Conservation (phyloP, 164 flowering plant genomes). For the Magnolia kwangsiensis region DNA sequence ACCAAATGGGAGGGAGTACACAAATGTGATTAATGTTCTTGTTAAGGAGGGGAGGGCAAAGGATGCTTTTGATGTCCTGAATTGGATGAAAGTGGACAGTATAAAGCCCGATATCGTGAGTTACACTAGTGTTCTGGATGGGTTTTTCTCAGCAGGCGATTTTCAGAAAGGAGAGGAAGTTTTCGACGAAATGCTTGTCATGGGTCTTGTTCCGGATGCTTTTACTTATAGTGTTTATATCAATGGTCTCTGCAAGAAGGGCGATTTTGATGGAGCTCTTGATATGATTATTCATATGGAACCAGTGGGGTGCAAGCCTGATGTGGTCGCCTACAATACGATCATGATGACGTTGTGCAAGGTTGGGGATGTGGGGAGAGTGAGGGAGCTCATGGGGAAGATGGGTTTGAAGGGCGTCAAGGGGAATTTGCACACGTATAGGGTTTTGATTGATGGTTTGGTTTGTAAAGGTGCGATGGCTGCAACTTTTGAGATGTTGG, state of each 20-base stretch:
- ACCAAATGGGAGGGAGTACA: constrained; percentile 37
- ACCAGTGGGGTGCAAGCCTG: constrained; percentile 57
- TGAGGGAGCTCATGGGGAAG: constrained; percentile 32
- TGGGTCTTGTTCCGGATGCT: constrained; percentile 71
- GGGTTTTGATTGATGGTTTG: constrained; percentile 47
- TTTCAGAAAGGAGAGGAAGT: constrained; percentile 48
- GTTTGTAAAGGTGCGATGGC: constrained; percentile 33
- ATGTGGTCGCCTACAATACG: constrained; percentile 49
- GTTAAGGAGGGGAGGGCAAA: constrained; percentile 36
- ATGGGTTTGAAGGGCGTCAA: constrained; percentile 44
- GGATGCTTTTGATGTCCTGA: constrained; percentile 50
- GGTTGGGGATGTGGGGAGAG: constrained; percentile 39
- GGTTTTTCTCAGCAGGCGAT: constrained; percentile 34
- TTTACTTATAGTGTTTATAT: constrained; percentile 62
- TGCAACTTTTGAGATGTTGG: constrained; percentile 42
- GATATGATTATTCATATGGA: constrained; percentile 55
- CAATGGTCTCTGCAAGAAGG: constrained; percentile 59
- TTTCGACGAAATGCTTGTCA: constrained; percentile 77
- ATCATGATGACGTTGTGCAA: constrained; percentile 35
- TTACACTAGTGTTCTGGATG: constrained; percentile 56
- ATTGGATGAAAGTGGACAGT: constrained; percentile 56
- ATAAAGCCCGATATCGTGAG: constrained; percentile 55
- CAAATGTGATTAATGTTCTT: constrained; percentile 50
- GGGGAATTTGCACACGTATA: constrained; percentile 37
- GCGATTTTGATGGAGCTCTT: constrained; percentile 42